phyloP scores from a whole-genome alignment of 2,329 filamentous ascomycete species.

The Epichloe amarillans region DNA sequence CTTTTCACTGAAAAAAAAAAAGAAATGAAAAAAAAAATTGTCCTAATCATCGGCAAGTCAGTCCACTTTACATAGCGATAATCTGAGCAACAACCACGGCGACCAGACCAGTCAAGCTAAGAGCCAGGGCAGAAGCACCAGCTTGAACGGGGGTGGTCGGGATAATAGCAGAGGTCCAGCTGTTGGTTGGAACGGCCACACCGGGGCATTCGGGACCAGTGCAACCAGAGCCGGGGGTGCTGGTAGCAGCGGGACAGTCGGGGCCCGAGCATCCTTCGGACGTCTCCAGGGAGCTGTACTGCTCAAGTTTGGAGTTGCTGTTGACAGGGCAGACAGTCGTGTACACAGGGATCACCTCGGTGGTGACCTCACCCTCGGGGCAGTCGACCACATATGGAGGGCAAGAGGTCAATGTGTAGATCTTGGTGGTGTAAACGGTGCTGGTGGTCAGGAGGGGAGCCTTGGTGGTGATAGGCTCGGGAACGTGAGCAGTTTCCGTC shows the following conservation, averaged over 20 bases:
- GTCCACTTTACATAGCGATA: slow-evolving; percentile 13
- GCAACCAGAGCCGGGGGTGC: neutral
- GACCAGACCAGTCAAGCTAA: slow-evolving; percentile 14
- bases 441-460: slow-evolving; percentile 2
- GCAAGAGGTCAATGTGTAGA: slow-evolving; percentile 39
- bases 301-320: slow-evolving; percentile 1
- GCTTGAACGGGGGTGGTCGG: slow-evolving; percentile 29
- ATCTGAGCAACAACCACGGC: slow-evolving; percentile 16
- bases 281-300: slow-evolving; percentile 8
- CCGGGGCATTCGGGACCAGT: too few species aligned
- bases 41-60: neutral
- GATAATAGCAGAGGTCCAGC: slow-evolving; percentile 6
- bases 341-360: slow-evolving; percentile 4
- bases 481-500: slow-evolving; percentile 7
- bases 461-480: slow-evolving; percentile 6
- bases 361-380: slow-evolving; percentile 11
- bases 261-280: slow-evolving; percentile 13
- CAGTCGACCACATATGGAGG: slow-evolving; percentile 27
- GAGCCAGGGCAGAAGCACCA: slow-evolving; percentile 26
- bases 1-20: neutral
- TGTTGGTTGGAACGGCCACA: slow-evolving; percentile 8
- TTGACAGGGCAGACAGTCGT: slow-evolving; percentile 1
- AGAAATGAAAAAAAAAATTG: too few species aligned
- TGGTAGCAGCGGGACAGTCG: slow-evolving; percentile 9
- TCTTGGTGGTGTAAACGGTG: slow-evolving; percentile 20